Conservation (phyloP, 2,329 filamentous ascomycete genomes). For the Pseudopithomyces chartarum region DNA sequence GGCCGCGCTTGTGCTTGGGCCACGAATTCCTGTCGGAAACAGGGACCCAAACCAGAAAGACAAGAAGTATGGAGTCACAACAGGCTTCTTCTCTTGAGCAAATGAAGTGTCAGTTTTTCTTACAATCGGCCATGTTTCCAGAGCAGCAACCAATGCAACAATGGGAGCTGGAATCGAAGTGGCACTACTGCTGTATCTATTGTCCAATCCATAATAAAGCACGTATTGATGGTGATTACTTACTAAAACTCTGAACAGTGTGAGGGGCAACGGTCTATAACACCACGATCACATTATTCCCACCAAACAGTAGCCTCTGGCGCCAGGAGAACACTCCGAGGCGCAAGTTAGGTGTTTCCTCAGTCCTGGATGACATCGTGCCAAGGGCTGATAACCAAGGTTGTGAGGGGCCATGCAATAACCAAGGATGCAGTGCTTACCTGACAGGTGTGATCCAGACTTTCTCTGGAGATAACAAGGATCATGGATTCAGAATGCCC, state of each 20-base stretch:
- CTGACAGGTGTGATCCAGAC: neutral
- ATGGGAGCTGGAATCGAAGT: neutral
- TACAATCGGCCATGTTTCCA: neutral
- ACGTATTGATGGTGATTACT: constrained; percentile 10
- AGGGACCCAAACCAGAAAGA: neutral
- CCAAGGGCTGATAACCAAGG: constrained; percentile 15
- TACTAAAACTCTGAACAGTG: constrained; percentile 7
- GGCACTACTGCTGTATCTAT: neutral
- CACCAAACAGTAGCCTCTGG: neutral
- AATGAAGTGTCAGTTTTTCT: neutral
- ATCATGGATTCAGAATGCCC: constrained; percentile 11
- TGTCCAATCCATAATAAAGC: neutral
- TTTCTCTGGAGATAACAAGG: constrained; percentile 2
- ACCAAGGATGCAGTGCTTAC: neutral
- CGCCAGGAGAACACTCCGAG: constrained; percentile 4
- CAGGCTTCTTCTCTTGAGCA: constrained; percentile 10
- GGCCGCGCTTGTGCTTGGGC: neutral
- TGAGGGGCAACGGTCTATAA: constrained; percentile 3
- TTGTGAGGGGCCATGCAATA: neutral
- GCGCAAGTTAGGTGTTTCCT: no score
- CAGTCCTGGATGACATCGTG: neutral
- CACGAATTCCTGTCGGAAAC: constrained; percentile 1
- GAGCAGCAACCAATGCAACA: neutral
- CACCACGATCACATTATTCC: constrained; percentile 1
- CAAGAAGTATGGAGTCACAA: constrained; percentile 9